Conservation (phyloP, 352 stramenopile genomes). For the Peronospora farinosa region DNA sequence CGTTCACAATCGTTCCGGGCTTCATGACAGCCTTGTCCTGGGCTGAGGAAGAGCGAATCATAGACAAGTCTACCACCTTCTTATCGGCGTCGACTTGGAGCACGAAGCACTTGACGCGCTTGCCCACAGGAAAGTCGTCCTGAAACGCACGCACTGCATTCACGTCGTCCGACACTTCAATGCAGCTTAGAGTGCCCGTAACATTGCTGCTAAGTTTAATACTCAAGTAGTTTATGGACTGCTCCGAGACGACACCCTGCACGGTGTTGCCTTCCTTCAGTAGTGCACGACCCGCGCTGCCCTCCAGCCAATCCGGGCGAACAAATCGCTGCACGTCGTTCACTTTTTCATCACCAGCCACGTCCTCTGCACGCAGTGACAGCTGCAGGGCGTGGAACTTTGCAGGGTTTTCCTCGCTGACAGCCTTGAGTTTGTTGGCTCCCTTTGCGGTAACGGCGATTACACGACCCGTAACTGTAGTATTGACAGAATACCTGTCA, state of each 20-base stretch:
- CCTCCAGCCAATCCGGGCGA: conserved; percentile 72
- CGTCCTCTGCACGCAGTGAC: conserved; percentile 57
- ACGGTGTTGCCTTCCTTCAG: conserved; percentile 49
- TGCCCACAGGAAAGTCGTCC: conserved; percentile 69
- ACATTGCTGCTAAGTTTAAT: conserved; percentile 75
- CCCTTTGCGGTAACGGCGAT: conserved; percentile 67
- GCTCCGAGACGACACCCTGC: conserved; percentile 68
- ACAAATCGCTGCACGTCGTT: conserved; percentile 37
- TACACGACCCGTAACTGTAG: conserved; percentile 58
- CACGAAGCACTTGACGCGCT: conserved; percentile 61
- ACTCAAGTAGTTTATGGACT: conserved; percentile 43
- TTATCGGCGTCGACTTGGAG: conserved; percentile 64
- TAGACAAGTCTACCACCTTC: conserved; percentile 66
- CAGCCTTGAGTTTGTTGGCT: conserved; percentile 80
- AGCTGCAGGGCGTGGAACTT: conserved; percentile 70
- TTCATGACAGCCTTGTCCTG: conserved; percentile 33
- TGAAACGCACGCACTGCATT: conserved; percentile 52
- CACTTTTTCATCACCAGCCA: conserved; percentile 28
- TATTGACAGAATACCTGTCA: conserved; percentile 72
- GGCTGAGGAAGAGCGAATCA: conserved; percentile 39
- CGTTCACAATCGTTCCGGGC: conserved; percentile 53
- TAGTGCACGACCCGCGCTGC: conserved; percentile 60
- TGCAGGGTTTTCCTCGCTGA: conserved; percentile 66
- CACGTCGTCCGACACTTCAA: conserved; percentile 67
- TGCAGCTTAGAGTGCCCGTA: conserved; percentile 46